A percentile compares a stretch with the other conserved stretches of the same genome.
Conservation (phyloP, 495 filamentous ascomycete genomes). For the Aspergillus kassunensis region DNA sequence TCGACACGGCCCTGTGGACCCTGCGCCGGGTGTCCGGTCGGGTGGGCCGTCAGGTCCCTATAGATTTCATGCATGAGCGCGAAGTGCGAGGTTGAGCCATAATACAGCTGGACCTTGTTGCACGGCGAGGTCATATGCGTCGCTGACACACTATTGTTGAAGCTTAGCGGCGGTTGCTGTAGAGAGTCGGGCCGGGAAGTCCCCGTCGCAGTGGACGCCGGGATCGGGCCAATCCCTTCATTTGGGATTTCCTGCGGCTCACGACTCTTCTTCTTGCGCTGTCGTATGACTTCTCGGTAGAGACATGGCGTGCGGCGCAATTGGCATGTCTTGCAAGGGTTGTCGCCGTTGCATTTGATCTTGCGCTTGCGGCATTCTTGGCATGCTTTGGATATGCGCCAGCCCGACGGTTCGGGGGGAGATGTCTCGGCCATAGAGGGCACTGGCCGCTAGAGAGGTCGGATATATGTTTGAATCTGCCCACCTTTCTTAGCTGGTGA, state of each 20-base stretch:
- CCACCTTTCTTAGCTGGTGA: no score
- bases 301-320: slow-evolving; percentile 32
- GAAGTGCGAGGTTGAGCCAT: slow-evolving; percentile 45
- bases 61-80: slow-evolving; percentile 45
- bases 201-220: no score
- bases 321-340: slow-evolving; percentile 43
- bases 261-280: slow-evolving; percentile 36
- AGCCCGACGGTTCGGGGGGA: slow-evolving; percentile 19
- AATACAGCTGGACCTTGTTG: slow-evolving; percentile 43
- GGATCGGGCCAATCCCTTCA: not conserved
- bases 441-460: no score
- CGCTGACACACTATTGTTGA: slow-evolving; percentile 41
- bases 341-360: slow-evolving; percentile 40
- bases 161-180: slow-evolving; percentile 22
- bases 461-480: no score
- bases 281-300: slow-evolving; percentile 40
- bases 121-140: slow-evolving; percentile 45
- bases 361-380: slow-evolving; percentile 44
- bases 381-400: slow-evolving; percentile 43
- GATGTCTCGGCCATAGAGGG: slow-evolving; percentile 26
- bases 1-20: slow-evolving; percentile 33
- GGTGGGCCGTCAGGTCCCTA: slow-evolving; percentile 32
- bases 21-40: slow-evolving; percentile 16
- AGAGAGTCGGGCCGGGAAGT: slow-evolving; percentile 15
- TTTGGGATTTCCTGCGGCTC: not conserved